These are phyloP conservation scores for Phytophthora quininea DNA, from an alignment of 352 stramenopile species.

Conservation along the genomic window DNA sequence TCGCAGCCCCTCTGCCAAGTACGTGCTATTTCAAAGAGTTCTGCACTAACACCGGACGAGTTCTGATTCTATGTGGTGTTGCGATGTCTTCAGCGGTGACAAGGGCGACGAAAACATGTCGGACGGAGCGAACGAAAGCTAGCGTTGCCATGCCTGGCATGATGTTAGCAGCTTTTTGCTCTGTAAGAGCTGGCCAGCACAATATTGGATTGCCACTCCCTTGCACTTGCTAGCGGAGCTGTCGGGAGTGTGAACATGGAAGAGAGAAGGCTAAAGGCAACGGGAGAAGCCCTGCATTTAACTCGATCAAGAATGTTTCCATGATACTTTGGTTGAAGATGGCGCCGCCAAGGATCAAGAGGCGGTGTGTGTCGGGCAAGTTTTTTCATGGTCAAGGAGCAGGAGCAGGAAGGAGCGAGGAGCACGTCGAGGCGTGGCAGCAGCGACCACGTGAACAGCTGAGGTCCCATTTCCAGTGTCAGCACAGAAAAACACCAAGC, in stretches of 20 bases:
- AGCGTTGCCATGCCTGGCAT: no score
- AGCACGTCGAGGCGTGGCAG: background rate
- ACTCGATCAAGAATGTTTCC: conserved; percentile 59
- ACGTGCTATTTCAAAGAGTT: conserved; percentile 1
- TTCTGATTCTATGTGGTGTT: background rate
- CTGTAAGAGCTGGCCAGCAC: background rate
- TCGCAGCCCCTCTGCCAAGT: conserved; percentile 28
- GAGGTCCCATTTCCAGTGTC: no score
- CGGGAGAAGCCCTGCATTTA: conserved; percentile 45
- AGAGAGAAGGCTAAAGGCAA: conserved; percentile 23
- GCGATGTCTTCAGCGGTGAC: conserved; percentile 1
- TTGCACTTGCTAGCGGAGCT: background rate
- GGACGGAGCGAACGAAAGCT: conserved; percentile 18
- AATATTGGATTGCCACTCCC: background rate
- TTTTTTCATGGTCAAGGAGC: conserved; percentile 19
- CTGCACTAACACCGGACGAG: background rate
- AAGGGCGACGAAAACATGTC: conserved; percentile 29
- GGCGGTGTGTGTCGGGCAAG: conserved; percentile 30
- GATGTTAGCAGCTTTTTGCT: background rate
- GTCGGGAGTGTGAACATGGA: conserved; percentile 20
- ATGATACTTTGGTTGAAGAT: conserved; percentile 45
- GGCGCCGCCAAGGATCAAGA: conserved; percentile 32
- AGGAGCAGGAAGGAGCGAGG: conserved; percentile 5
- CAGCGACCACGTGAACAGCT: no score
- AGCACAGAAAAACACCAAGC: no score